Evolutionary conservation across 23 red algal species (phyloP).

Genomic region (Gracilaria domingensis): DNA sequence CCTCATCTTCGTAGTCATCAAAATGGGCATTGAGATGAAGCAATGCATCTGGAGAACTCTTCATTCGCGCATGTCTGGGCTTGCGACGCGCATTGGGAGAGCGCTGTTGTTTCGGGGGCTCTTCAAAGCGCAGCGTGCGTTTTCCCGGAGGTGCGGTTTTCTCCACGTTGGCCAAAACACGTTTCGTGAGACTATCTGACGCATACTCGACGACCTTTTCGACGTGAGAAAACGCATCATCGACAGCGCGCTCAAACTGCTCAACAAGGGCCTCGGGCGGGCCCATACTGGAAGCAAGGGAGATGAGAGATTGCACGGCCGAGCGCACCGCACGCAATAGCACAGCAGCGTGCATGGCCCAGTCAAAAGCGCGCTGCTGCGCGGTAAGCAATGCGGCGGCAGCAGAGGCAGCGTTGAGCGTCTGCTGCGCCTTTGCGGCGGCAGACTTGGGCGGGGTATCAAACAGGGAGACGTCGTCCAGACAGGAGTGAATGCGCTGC

Average conservation of each 20-base stretch:
- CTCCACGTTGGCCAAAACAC: slow-evolving; percentile 30
- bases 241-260: slow-evolving; percentile 32
- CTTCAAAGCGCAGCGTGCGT: slow-evolving; percentile 58
- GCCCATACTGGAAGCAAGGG: neutral
- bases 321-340: slow-evolving; percentile 25
- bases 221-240: slow-evolving; percentile 40
- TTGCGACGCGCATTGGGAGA: slow-evolving; percentile 30
- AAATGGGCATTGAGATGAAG: slow-evolving; percentile 66
- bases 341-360: slow-evolving; percentile 43
- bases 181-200: neutral
- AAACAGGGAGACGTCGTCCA: slow-evolving; percentile 9
- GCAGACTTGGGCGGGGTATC: slow-evolving; percentile 2
- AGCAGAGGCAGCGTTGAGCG: slow-evolving; percentile 14
- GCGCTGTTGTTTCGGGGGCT: slow-evolving; percentile 51
- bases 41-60: slow-evolving; percentile 65
- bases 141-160: slow-evolving; percentile 24
- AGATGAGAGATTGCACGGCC: slow-evolving; percentile 21
- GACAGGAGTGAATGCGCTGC: slow-evolving; percentile 11
- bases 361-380: slow-evolving; percentile 59
- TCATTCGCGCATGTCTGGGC: slow-evolving; percentile 62
- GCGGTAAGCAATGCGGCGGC: slow-evolving; percentile 38
- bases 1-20: slow-evolving; percentile 51
- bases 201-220: slow-evolving; percentile 45
- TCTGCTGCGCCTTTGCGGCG: neutral
- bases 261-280: slow-evolving; percentile 15